These are phyloP conservation scores for Candida sithepensis DNA, from an alignment of 805 yeast genomes.

Conservation along the genomic window DNA sequence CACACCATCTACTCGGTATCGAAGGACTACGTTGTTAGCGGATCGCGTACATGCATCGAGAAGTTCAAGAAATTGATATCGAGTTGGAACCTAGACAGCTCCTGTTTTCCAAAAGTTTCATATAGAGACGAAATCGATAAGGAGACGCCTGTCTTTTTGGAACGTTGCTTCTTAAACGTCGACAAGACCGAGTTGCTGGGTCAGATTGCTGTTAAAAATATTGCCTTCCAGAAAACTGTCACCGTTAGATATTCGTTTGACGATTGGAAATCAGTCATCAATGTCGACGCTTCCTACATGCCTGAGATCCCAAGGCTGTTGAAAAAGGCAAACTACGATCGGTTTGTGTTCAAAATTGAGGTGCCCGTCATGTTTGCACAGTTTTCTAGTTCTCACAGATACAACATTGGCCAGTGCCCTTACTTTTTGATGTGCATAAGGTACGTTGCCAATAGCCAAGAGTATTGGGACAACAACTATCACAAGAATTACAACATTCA, in stretches of 20 bases:
- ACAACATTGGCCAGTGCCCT: constrained; percentile 22
- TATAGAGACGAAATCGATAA: constrained; percentile 42
- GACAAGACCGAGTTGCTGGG: constrained; percentile 64
- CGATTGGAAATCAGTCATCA: constrained; percentile 72
- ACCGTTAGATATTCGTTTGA: constrained; percentile 73
- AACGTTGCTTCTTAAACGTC: constrained; percentile 53
- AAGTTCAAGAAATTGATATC: constrained; percentile 21
- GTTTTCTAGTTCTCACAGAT: constrained; percentile 18
- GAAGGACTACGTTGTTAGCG: constrained; percentile 14
- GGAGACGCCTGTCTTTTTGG: constrained; percentile 54
- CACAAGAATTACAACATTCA: constrained; percentile 53
- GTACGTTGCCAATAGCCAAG: constrained; percentile 45
- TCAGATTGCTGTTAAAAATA: constrained; percentile 72
- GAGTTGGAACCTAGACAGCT: constrained; percentile 43
- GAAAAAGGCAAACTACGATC: constrained; percentile 54
- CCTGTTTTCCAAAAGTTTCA: constrained; percentile 42
- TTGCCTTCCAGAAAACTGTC: constrained; percentile 65
- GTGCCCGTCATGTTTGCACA: constrained; percentile 38
- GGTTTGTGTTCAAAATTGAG: constrained; percentile 65
- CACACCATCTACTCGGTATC: constrained; percentile 15
- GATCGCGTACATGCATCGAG: constrained; percentile 13
- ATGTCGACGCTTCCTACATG: constrained; percentile 59
- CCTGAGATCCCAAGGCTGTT: constrained; percentile 51
- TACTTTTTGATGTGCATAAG: constrained; percentile 49
- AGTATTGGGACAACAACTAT: constrained; percentile 77